A percentile compares a stretch with the other conserved stretches of the same genome.
These are phyloP conservation scores for Martensiomyces pterosporus DNA, from an alignment of 192 early-diverging fungal genomes.

Conservation along the genomic window DNA sequence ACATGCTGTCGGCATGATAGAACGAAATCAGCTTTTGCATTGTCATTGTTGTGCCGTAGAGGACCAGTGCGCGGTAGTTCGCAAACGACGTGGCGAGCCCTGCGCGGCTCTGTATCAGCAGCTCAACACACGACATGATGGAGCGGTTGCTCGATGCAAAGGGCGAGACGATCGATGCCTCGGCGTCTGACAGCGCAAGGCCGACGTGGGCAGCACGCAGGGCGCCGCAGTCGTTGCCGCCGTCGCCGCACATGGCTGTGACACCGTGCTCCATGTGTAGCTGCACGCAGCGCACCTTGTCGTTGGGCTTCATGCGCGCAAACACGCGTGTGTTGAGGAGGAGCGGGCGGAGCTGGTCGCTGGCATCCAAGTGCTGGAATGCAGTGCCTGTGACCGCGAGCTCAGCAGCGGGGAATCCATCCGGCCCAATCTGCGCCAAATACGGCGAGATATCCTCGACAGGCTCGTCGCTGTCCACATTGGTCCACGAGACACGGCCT, in stretches of 20 bases:
- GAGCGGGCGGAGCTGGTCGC: slow-evolving; percentile 45
- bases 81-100: slow-evolving; percentile 68
- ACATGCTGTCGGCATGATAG: slow-evolving; percentile 61
- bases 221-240: slow-evolving; percentile 80
- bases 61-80: slow-evolving; percentile 61
- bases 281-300: slow-evolving; percentile 72
- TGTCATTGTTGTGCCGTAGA: slow-evolving; percentile 67
- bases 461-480: slow-evolving; percentile 52
- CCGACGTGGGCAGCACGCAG: slow-evolving; percentile 77
- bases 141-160: slow-evolving; percentile 66
- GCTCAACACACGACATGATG: slow-evolving; percentile 64
- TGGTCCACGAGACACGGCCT: slow-evolving; percentile 52
- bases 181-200: slow-evolving; percentile 73
- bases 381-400: slow-evolving; percentile 70
- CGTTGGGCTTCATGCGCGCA: slow-evolving; percentile 74
- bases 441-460: slow-evolving; percentile 27
- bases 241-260: slow-evolving; percentile 83
- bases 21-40: slow-evolving; percentile 59
- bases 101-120: slow-evolving; percentile 65
- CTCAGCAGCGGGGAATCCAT: slow-evolving; percentile 51
- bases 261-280: slow-evolving; percentile 71
- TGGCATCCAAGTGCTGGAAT: slow-evolving; percentile 53
- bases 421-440: slow-evolving; percentile 7
- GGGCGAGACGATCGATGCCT: slow-evolving; percentile 78
- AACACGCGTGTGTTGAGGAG: slow-evolving; percentile 70